A percentile compares a stretch with the other conserved stretches of the same genome.
These are phyloP conservation scores for Paraphaeosphaeria sporulosa DNA, from an alignment of 2,329 filamentous ascomycete species.

Conservation along the genomic window DNA sequence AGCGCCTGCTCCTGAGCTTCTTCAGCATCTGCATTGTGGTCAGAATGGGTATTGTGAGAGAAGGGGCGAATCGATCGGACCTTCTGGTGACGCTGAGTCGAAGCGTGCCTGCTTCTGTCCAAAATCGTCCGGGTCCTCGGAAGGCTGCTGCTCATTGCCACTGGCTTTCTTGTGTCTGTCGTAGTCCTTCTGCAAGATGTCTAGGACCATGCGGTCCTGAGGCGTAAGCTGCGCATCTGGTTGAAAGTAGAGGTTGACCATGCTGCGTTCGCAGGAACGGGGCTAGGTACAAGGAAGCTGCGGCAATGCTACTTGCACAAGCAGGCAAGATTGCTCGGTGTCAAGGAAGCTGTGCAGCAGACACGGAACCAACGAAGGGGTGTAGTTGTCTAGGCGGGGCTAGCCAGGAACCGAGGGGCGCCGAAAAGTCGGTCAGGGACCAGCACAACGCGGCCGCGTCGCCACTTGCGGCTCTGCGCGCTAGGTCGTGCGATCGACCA, in stretches of 20 bases:
- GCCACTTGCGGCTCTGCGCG: slow-evolving; percentile 3
- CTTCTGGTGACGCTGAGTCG: slow-evolving; percentile 41
- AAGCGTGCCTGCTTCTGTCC: slow-evolving; percentile 35
- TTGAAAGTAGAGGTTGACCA: slow-evolving; percentile 42
- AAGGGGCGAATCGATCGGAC: slow-evolving; percentile 17
- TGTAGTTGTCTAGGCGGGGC: slow-evolving; percentile 7
- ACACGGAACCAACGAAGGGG: neutral
- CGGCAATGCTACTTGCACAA: neutral
- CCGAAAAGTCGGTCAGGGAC: slow-evolving; percentile 10
- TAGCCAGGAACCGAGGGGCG: slow-evolving; percentile 11
- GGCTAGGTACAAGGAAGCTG: neutral
- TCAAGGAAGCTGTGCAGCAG: neutral
- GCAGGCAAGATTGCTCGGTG: neutral
- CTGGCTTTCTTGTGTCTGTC: slow-evolving; percentile 24
- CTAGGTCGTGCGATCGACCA: neutral
- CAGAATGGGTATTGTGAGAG: neutral
- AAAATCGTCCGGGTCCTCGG: slow-evolving; percentile 36
- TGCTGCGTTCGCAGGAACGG: slow-evolving; percentile 15
- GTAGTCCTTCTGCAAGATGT: slow-evolving; percentile 39
- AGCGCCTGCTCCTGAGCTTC: slow-evolving; percentile 49
- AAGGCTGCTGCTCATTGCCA: slow-evolving; percentile 6
- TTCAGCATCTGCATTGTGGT: slow-evolving; percentile 31
- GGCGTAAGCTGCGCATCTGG: slow-evolving; percentile 41
- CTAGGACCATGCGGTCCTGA: slow-evolving; percentile 41
- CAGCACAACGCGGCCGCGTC: slow-evolving; percentile 2